Evolutionary conservation across 2,329 filamentous ascomycete genomes (phyloP), one percentile per base, ranked within the genome.

Genomic region (Neofusicoccum ribis): DNA sequence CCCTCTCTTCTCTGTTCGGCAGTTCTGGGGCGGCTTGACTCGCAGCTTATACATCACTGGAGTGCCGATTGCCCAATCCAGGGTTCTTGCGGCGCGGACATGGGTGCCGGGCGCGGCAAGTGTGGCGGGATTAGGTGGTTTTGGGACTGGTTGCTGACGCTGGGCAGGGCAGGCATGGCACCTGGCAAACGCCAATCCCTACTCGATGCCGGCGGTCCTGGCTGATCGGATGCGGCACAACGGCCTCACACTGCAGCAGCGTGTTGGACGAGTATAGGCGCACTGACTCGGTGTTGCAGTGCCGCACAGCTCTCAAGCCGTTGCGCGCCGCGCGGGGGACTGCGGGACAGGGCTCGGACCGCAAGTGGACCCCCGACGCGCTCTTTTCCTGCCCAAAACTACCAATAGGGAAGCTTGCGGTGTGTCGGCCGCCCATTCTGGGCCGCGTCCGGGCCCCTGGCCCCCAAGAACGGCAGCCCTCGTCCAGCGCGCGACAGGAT

Each of bases 311-410:
- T 31, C 27, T 31, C 27, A 31, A 31, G 27, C 27, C 27, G 27
- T 7, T 31, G 6, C 27, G 27, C 27, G 27, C 27, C 27, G 27
- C 49, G 49, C 27, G 49, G 23, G n/a, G n/a, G 49, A 51, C 12
- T n/a, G 49, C 49, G 49, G 49, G 49, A 51, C 27, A 51, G 49
- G 27, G 49, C 49, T 36, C 49, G 23, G 49, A 51, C 49, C 49
- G 49, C 5, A 34, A 27, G 49, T 36, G 49, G 49, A 36, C 49
- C 49, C 46, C 49, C 27, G 12, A 7, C 27, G 23, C 49, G 49
- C 27, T 36, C 49, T 34, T 49, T 27, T 51, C 23, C 23, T 31
- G 27, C 27, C 27, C 5, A 7, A 2, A 5, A 31, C 5, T 7
- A 31, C 27, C 27, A 31, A 31, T 7, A 31, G 27, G 27, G 27